Percentiles rank a stretch among this genome's conserved stretches.
Evolutionary conservation across 805 yeast species (phyloP).

Genomic region (Kluyveromyces dobzhanskii): DNA sequence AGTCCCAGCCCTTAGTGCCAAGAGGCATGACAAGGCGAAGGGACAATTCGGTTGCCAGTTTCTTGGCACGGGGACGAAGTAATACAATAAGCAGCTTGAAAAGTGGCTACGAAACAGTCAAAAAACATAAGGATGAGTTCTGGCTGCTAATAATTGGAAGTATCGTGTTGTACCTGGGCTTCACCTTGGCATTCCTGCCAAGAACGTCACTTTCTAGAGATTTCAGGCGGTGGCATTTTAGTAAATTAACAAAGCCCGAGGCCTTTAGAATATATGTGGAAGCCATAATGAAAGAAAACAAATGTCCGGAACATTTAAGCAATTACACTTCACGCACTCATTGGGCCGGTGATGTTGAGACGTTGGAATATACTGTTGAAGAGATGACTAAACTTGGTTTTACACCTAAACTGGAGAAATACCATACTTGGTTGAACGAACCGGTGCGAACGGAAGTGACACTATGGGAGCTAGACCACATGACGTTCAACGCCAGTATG

Average conservation of each 20-base stretch:
- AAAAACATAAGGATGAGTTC: conserved; percentile 24
- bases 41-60: conserved; percentile 11
- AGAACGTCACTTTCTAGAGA: conserved; percentile 79
- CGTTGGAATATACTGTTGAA: conserved; percentile 42
- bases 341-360: conserved; percentile 38
- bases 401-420: conserved; percentile 41
- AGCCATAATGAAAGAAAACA: conserved; percentile 30
- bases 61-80: conserved; percentile 20
- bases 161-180: conserved; percentile 31
- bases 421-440: conserved; percentile 47
- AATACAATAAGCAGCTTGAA: conserved; percentile 24
- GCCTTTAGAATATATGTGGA: conserved; percentile 53
- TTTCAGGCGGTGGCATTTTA: conserved; percentile 63
- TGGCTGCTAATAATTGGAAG: conserved; percentile 16
- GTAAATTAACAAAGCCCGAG: conserved; percentile 58
- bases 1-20: conserved; percentile 6
- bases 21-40: conserved; percentile 4
- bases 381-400: conserved; percentile 46
- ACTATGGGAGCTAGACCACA: conserved; percentile 27
- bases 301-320: conserved; percentile 25
- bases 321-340: conserved; percentile 14
- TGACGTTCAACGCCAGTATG: conserved; percentile 40
- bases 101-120: conserved; percentile 22
- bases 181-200: conserved; percentile 70
- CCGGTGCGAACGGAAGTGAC: conserved; percentile 39